Evolutionary conservation across 371 early-diverging fungal genomes (phyloP).

Genomic region (Circinella minor): DNA sequence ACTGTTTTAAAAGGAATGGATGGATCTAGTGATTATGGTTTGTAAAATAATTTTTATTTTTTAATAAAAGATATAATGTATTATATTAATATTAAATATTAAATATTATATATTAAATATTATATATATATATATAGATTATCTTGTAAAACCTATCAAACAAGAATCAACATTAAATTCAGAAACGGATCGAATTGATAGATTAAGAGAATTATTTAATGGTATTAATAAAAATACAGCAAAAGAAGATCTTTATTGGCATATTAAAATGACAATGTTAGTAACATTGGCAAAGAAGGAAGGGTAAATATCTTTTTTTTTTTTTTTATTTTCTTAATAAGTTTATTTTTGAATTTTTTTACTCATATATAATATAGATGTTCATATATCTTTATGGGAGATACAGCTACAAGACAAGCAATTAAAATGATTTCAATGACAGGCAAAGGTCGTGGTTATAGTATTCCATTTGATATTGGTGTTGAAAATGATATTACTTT

Average conservation of each 20-base stretch:
- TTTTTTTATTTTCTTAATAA: neutral
- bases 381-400: conserved; percentile 73
- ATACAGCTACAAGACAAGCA: conserved; percentile 82
- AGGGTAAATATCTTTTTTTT: conserved; percentile 29
- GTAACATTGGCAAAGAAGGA: conserved; percentile 40
- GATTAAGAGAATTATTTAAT: conserved; percentile 34
- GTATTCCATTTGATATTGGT: conserved; percentile 78
- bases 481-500: conserved; percentile 51
- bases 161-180: conserved; percentile 18
- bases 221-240: conserved; percentile 55
- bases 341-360: neutral
- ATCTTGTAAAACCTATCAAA: conserved; percentile 19
- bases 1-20: conserved; percentile 27
- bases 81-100: neutral
- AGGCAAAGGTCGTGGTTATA: conserved; percentile 86
- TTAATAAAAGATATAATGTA: too few relatives aligned
- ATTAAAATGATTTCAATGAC: conserved; percentile 80
- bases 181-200: conserved; percentile 20
- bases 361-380: conserved; percentile 44
- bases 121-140: conserved; percentile 24
- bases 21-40: conserved; percentile 21
- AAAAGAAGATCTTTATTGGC: conserved; percentile 64
- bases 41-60: too few relatives aligned
- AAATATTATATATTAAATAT: neutral
- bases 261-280: conserved; percentile 65